Evolutionary conservation across 192 early-diverging fungal species (phyloP).

Genomic region (Piromyces sp.): DNA sequence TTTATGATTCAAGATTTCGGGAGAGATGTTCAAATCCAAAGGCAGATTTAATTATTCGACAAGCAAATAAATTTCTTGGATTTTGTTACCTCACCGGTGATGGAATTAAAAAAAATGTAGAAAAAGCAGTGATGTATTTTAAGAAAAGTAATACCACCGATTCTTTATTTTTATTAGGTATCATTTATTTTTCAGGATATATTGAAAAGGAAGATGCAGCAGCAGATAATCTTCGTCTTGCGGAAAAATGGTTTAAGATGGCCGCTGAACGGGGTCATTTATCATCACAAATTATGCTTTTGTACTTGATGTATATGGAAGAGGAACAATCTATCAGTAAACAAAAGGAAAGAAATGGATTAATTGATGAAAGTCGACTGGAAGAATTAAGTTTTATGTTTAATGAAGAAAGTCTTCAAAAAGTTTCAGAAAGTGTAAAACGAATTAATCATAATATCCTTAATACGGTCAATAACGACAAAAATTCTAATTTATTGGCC

Average conservation of each 20-base stretch:
- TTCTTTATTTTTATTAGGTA: background rate
- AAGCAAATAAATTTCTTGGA: background rate
- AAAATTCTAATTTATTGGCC: background rate
- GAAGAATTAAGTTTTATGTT: background rate
- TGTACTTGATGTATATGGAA: background rate
- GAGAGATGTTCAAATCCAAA: background rate
- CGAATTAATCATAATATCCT: background rate
- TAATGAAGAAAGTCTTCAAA: background rate
- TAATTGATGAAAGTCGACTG: background rate
- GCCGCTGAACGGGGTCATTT: background rate
- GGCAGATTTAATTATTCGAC: background rate
- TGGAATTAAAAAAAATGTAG: background rate
- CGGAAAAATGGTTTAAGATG: background rate
- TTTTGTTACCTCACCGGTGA: background rate
- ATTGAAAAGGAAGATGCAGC: background rate
- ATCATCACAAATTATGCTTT: background rate
- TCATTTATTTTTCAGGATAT: background rate
- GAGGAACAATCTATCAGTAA: background rate
- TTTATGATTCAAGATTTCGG: background rate
- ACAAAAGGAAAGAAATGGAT: background rate
- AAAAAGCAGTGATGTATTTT: background rate
- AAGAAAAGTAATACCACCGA: background rate
- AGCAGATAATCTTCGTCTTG: background rate
- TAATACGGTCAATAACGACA: no score
- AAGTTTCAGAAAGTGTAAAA: background rate